A percentile compares a stretch with the other conserved stretches of the same genome.
These are phyloP conservation scores for Kalmusia sp. DNA, from an alignment of 2,329 filamentous ascomycete species.

Conservation along the genomic window DNA sequence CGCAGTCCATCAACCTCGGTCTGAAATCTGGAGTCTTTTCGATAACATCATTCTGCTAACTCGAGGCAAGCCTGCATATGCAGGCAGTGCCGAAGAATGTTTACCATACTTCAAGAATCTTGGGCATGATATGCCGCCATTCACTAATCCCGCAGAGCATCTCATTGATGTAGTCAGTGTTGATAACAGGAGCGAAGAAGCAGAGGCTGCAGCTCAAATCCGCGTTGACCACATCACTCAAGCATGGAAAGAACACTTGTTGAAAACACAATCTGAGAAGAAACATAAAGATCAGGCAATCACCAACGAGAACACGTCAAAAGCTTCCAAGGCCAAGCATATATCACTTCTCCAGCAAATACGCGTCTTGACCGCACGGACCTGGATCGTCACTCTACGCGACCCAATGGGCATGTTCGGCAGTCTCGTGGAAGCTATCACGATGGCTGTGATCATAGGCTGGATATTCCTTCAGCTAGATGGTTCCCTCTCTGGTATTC, in stretches of 20 bases:
- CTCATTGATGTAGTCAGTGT: conserved; percentile 77
- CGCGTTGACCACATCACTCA: conserved; percentile 68
- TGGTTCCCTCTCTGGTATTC: conserved; percentile 72
- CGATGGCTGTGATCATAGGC: conserved; percentile 74
- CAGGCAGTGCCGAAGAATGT: conserved; percentile 65
- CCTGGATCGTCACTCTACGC: conserved; percentile 74
- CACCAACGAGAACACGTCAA: conserved; percentile 12
- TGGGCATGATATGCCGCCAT: conserved; percentile 69
- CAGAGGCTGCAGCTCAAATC: conserved; percentile 65
- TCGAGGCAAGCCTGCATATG: conserved; percentile 72
- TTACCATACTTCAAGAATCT: conserved; percentile 68
- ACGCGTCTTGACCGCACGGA: conserved; percentile 70
- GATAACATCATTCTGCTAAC: conserved; percentile 75
- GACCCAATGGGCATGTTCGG: conserved; percentile 79
- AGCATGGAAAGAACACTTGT: conserved; percentile 60
- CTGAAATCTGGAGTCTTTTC: conserved; percentile 80
- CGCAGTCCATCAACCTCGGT: conserved; percentile 73
- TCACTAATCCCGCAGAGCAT: conserved; percentile 80
- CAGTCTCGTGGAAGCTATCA: conserved; percentile 71
- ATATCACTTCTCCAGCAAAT: conserved; percentile 69
- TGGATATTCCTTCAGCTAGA: conserved; percentile 75
- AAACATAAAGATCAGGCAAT: conserved; percentile 3
- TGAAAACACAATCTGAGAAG: conserved; percentile 21
- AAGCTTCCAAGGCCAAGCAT: conserved; percentile 45
- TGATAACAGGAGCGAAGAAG: conserved; percentile 72